A percentile compares a stretch with the other conserved stretches of the same genome.
phyloP scores from a whole-genome alignment of 176 grass and related monocot genomes.

The maize (Zea mays) region Zm-B73-REFERENCE-NAM-5.0 NC_050100.1:223683001-223683500 shows the following conservation, averaged over 20 bases:
- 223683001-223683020: slow-evolving; percentile 83
- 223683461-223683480: too few relatives aligned
- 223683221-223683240: background rate
- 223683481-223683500: too few relatives aligned
- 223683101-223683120: background rate
- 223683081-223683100: background rate
- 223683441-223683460: too few relatives aligned
- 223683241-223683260: background rate
- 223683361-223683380: too few relatives aligned
- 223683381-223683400: too few relatives aligned
- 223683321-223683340: background rate
- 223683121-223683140: background rate
- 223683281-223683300: background rate
- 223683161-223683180: background rate
- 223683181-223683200: background rate
- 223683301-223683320: background rate
- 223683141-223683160: background rate
- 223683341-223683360: too few relatives aligned
- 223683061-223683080: background rate
- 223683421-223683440: too few relatives aligned
- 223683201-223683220: background rate
- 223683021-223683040: slow-evolving; percentile 56
- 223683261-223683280: background rate
- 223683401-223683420: too few relatives aligned
- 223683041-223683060: background rate